Base-by-base conservation (phyloP, 2,329 filamentous ascomycete genomes). In the Colletotrichum sp. region DNA sequence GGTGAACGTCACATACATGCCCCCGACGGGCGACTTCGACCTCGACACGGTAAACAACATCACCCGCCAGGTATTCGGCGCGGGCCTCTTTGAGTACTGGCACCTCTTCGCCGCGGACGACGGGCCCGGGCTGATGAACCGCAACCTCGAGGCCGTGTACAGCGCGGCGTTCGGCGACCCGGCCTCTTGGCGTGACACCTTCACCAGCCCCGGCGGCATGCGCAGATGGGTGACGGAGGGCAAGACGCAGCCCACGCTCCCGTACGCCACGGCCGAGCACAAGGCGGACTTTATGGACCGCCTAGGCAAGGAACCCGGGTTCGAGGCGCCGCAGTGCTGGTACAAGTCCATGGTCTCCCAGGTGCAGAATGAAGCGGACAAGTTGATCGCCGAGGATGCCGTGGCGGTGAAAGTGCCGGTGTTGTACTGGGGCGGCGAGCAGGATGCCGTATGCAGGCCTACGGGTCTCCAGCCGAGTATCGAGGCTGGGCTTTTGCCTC, bases 71-170 rank as follows among this genome's bases (percentile, higher is more conserved):
- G 48, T 65, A 0, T 82, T 85, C 28, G 88, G 88, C 13, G 82
- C 83, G 60, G 80, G 83, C 4, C 34, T 80, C 3, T 84, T 82
- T 56, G 80, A 82, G 34, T 90, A 90, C 81, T 89, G 87, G 87
- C 78, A 87, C 66, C 83, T 89, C 34, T 86, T 89, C 78, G 82
- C 81, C 1, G 80, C 84, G 1, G 79, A 83, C 0, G 86, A 88
- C 48, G 85, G 83, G 3, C 77, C 82, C 2, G 78, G 78, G 2
- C 56, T 89, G n/a, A 79, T 89, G 34, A 80, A 82, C 8, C 73
- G 78, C 32, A 83, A 88, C 70, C 74, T 85, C 1, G 86, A 87
- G 32, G 83, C 83, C 18, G 67, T 84, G 7, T 88, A 83, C 76
- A 70, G 79, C 32, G 80, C 77, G 5, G 74, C 83, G 48, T 84